A percentile compares a stretch with the other conserved stretches of the same genome.
These are phyloP conservation scores for Alternaria sp. DNA, from an alignment of 2,329 filamentous ascomycete genomes.

Conservation along the genomic window DNA sequence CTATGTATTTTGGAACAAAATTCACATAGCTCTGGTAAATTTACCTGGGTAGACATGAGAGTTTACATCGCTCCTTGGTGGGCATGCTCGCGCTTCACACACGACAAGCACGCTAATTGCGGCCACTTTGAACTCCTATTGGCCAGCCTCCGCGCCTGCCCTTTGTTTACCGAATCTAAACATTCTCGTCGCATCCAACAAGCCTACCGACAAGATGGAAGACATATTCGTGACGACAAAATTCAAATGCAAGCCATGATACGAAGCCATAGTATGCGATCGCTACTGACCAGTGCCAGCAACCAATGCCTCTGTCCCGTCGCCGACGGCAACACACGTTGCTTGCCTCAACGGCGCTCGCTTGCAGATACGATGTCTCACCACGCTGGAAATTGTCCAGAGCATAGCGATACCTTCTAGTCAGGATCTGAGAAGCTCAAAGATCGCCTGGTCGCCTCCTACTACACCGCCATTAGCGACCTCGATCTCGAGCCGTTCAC, in stretches of 20 bases:
- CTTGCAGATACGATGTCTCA: constrained; percentile 52
- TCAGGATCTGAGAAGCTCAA: constrained; percentile 39
- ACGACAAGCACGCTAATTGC: constrained; percentile 16
- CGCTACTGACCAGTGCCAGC: constrained; percentile 32
- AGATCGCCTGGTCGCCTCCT: constrained; percentile 51
- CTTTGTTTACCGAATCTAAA: constrained; percentile 44
- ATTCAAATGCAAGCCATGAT: constrained; percentile 38
- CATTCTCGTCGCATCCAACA: constrained; percentile 21
- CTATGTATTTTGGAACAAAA: not conserved
- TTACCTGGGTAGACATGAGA: not conserved
- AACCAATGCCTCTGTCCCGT: constrained; percentile 47
- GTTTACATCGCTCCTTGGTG: not conserved
- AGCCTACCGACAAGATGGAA: constrained; percentile 31
- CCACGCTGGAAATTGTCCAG: constrained; percentile 48
- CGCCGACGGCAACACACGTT: constrained; percentile 51
- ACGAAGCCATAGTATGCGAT: not conserved
- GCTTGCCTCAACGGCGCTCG: constrained; percentile 51
- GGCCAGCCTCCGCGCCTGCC: constrained; percentile 19
- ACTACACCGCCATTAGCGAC: constrained; percentile 5
- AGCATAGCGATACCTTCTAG: constrained; percentile 47
- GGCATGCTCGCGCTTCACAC: not conserved
- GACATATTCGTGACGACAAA: constrained; percentile 40
- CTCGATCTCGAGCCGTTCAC: constrained; percentile 8
- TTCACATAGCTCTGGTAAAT: not conserved
- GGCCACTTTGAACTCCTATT: constrained; percentile 28